Conservation (phyloP, 768 basidiomycete genomes). For the Mrakia blollopis region DNA sequence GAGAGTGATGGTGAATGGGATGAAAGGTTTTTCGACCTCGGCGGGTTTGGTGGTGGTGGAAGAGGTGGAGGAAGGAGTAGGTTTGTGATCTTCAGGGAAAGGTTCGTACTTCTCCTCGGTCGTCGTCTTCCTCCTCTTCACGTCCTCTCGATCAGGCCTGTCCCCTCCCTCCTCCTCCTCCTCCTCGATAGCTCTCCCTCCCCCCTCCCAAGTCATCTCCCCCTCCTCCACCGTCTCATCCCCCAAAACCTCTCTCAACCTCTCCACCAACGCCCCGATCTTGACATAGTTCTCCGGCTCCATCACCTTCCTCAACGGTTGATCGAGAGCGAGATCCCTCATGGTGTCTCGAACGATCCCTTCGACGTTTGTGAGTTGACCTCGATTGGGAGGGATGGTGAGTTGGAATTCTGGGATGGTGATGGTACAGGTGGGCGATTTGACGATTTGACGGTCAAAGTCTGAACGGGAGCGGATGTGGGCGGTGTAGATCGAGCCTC, state of each 20-base stretch:
- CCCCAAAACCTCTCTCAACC: conserved; percentile 41
- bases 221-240: conserved; percentile 41
- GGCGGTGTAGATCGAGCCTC: conserved; percentile 75
- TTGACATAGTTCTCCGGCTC: conserved; percentile 65
- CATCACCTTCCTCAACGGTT: conserved; percentile 67
- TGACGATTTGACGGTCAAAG: conserved; percentile 87
- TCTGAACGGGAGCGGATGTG: conserved; percentile 68
- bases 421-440: conserved; percentile 75
- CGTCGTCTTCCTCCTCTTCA: conserved; percentile 26
- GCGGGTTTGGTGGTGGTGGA: background rate
- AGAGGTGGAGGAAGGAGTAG: background rate
- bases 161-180: conserved; percentile 43
- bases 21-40: conserved; percentile 51
- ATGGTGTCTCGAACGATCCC: conserved; percentile 80
- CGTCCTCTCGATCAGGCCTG: conserved; percentile 44
- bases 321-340: conserved; percentile 71
- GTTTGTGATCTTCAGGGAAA: conserved; percentile 7
- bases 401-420: conserved; percentile 80
- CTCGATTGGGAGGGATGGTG: conserved; percentile 77
- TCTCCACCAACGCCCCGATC: conserved; percentile 69
- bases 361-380: conserved; percentile 95
- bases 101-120: conserved; percentile 14
- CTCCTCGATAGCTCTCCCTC: conserved; percentile 33
- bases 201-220: conserved; percentile 41
- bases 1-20: conserved; percentile 70